Percentiles rank a stretch among this genome's conserved stretches.
These are phyloP conservation scores for Phialemoniopsis sp. DNA, from an alignment of 2,329 filamentous ascomycete species.

Conservation along the genomic window DNA sequence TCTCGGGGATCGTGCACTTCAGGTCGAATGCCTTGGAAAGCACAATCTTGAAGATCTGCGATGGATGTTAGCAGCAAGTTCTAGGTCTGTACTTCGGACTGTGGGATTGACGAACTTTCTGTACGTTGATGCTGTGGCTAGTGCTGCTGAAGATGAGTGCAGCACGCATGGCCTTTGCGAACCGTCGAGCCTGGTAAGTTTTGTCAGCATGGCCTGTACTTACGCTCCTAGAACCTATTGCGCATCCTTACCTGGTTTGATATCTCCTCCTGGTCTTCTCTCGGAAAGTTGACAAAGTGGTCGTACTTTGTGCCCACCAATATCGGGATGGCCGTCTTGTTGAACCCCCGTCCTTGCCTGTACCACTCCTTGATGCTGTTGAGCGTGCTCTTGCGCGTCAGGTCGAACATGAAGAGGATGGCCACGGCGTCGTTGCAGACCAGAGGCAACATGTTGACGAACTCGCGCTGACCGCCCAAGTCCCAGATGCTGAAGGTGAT, in stretches of 20 bases:
- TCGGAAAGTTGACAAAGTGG: slow-evolving; percentile 97
- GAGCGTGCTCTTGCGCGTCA: slow-evolving; percentile 94
- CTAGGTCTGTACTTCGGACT: neutral
- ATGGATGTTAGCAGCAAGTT: slow-evolving; percentile 5
- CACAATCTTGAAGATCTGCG: slow-evolving; percentile 98
- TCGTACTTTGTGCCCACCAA: slow-evolving; percentile 98
- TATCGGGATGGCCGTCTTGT: slow-evolving; percentile 99
- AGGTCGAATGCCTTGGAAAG: slow-evolving; percentile 97
- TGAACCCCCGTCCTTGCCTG: slow-evolving; percentile 93
- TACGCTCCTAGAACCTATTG: too few species aligned
- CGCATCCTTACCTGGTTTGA: slow-evolving; percentile 97
- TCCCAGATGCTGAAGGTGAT: slow-evolving; percentile 99
- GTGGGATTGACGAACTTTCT: slow-evolving; percentile 61
- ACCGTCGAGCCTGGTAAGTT: slow-evolving; percentile 72
- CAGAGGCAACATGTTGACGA: slow-evolving; percentile 99
- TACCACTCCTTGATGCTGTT: slow-evolving; percentile 99
- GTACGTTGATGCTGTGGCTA: slow-evolving; percentile 98
- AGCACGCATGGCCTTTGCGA: slow-evolving; percentile 97
- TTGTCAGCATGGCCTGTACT: slow-evolving; percentile 13
- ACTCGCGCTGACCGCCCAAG: slow-evolving; percentile 93
- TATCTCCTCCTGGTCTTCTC: slow-evolving; percentile 97
- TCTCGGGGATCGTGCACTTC: slow-evolving; percentile 98
- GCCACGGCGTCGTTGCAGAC: slow-evolving; percentile 99
- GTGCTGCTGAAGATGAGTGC: slow-evolving; percentile 98
- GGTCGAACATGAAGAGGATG: slow-evolving; percentile 99